Evolutionary conservation across 495 filamentous ascomycete genomes (phyloP).

Genomic region (Tuber magnatum): DNA sequence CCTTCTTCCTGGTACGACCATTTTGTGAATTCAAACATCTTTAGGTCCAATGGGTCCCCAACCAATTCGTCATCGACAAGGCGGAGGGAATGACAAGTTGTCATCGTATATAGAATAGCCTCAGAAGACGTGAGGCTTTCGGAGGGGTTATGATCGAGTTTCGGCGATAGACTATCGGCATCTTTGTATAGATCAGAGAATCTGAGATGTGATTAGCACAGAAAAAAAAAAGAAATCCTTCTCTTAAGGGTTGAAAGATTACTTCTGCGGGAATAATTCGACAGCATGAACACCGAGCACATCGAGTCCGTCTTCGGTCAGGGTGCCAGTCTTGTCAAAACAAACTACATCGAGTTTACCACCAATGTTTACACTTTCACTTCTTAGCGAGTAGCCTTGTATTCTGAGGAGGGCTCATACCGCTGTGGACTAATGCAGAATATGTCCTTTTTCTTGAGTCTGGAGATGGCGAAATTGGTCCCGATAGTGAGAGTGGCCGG

Average conservation of each 20-base stretch:
- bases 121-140: constrained; percentile 58
- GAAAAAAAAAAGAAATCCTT: not conserved
- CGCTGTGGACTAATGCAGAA: constrained; percentile 96
- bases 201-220: constrained; percentile 40
- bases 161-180: constrained; percentile 49
- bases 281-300: constrained; percentile 81
- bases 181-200: constrained; percentile 58
- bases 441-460: constrained; percentile 78
- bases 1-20: constrained; percentile 90
- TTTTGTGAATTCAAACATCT: constrained; percentile 97
- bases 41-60: constrained; percentile 90
- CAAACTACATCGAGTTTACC: constrained; percentile 94
- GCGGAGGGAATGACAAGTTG: constrained; percentile 89
- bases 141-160: constrained; percentile 51
- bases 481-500: constrained; percentile 95
- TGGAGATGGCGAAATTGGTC: constrained; percentile 84
- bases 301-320: constrained; percentile 95
- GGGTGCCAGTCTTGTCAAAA: constrained; percentile 97
- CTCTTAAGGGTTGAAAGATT: not conserved
- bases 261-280: constrained; percentile 41
- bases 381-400: not conserved
- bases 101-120: constrained; percentile 83
- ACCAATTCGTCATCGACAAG: constrained; percentile 79
- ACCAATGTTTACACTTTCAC: constrained; percentile 75
- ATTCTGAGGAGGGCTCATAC: constrained; percentile 36